These are phyloP conservation scores for Seminavis robusta DNA, from an alignment of 108 stramenopile genomes.

Conservation along the genomic window DNA sequence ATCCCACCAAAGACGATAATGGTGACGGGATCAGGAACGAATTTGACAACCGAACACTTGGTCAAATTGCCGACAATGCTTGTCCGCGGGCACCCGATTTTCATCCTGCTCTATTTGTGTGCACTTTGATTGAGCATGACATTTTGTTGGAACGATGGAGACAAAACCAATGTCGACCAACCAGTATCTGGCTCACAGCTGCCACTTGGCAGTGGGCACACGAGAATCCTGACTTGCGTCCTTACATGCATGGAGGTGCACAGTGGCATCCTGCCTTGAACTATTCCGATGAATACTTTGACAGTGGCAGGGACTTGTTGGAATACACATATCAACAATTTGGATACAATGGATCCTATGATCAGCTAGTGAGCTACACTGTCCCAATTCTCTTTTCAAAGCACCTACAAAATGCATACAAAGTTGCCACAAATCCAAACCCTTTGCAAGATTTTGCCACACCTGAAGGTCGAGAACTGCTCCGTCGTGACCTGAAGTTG, in stretches of 20 bases:
- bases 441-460: slow-evolving; percentile 12
- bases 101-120: slow-evolving; percentile 39
- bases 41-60: slow-evolving; percentile 27
- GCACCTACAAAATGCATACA: slow-evolving; percentile 22
- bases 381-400: slow-evolving; percentile 35
- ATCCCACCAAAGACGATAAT: slow-evolving; percentile 32
- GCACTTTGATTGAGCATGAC: slow-evolving; percentile 31
- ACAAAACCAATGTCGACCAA: slow-evolving; percentile 33
- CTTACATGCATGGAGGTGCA: slow-evolving; percentile 42
- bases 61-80: not conserved
- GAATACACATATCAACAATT: slow-evolving; percentile 5
- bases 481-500: slow-evolving; percentile 34
- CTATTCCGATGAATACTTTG: slow-evolving; percentile 43
- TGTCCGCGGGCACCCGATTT: not conserved
- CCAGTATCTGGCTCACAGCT: slow-evolving; percentile 33
- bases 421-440: slow-evolving; percentile 19
- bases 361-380: slow-evolving; percentile 35
- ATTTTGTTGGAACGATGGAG: slow-evolving; percentile 22
- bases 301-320: slow-evolving; percentile 25
- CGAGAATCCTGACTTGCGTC: slow-evolving; percentile 16
- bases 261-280: slow-evolving; percentile 47
- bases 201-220: slow-evolving; percentile 44
- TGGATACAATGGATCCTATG: slow-evolving; percentile 32
- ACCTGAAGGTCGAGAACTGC: slow-evolving; percentile 25
- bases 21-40: slow-evolving; percentile 22